A percentile compares a stretch with the other conserved stretches of the same genome.
phyloP scores from a whole-genome alignment of 2,329 filamentous ascomycete genomes.

The Ramularia endophylla region DNA sequence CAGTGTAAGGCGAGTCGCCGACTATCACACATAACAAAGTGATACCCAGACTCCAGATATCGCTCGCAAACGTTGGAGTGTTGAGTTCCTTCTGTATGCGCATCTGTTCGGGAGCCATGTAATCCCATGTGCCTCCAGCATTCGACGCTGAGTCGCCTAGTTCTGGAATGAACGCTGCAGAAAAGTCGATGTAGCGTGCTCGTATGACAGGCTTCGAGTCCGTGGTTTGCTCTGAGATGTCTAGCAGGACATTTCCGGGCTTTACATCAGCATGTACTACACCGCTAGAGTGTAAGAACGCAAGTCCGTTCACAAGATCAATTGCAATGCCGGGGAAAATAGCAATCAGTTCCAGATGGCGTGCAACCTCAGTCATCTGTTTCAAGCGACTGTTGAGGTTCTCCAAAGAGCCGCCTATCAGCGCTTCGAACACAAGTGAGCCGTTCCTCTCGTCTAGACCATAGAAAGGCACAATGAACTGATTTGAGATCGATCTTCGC shows the following conservation, averaged over 20 bases:
- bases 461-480: slow-evolving; percentile 30
- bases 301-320: slow-evolving; percentile 36
- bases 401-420: slow-evolving; percentile 29
- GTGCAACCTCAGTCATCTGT: slow-evolving; percentile 29
- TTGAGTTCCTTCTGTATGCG: slow-evolving; percentile 23
- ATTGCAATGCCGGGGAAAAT: slow-evolving; percentile 37
- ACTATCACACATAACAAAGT: slow-evolving; percentile 40
- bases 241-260: slow-evolving; percentile 41
- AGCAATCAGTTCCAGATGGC: slow-evolving; percentile 31
- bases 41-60: slow-evolving; percentile 42
- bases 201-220: slow-evolving; percentile 19
- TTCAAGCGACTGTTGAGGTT: slow-evolving; percentile 23
- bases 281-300: slow-evolving; percentile 36
- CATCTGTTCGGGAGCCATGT: slow-evolving; percentile 35
- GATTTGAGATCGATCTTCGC: slow-evolving; percentile 13
- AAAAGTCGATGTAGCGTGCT: slow-evolving; percentile 40
- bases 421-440: slow-evolving; percentile 30
- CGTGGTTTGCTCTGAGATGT: slow-evolving; percentile 19
- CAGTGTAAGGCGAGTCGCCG: slow-evolving; percentile 38
- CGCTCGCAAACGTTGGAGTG: slow-evolving; percentile 31
- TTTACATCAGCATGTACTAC: slow-evolving; percentile 45
- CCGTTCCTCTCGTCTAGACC: slow-evolving; percentile 28
- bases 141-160: slow-evolving; percentile 18
- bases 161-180: slow-evolving; percentile 31
- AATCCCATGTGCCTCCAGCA: slow-evolving; percentile 44